Conservation (phyloP, 108 stramenopile species). For the Epithemia pelagica region DNA sequence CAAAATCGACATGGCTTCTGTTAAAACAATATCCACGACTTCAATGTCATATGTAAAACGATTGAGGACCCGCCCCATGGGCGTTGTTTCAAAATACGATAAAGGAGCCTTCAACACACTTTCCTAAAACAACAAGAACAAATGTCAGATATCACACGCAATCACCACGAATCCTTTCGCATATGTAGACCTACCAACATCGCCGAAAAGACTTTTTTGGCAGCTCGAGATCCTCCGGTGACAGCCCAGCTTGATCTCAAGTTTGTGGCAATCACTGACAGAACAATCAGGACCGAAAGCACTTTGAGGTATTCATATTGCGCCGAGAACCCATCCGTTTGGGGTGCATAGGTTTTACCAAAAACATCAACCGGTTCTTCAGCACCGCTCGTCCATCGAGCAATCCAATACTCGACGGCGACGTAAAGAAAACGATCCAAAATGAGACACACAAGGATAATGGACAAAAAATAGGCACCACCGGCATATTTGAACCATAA, state of each 20-base stretch:
- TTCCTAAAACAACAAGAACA: neutral
- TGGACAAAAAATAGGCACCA: slow-evolving; percentile 43
- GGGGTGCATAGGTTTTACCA: slow-evolving; percentile 49
- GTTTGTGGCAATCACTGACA: slow-evolving; percentile 46
- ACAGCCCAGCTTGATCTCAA: slow-evolving; percentile 29
- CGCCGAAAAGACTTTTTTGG: slow-evolving; percentile 25
- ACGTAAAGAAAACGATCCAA: slow-evolving; percentile 76
- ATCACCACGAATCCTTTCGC: slow-evolving; percentile 87
- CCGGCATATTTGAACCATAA: slow-evolving; percentile 82
- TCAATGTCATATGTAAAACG: slow-evolving; percentile 77
- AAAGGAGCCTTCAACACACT: slow-evolving; percentile 54
- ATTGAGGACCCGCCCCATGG: slow-evolving; percentile 83
- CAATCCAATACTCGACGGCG: slow-evolving; percentile 78
- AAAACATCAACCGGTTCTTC: slow-evolving; percentile 33
- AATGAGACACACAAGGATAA: slow-evolving; percentile 38
- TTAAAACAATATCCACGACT: slow-evolving; percentile 66
- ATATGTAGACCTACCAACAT: slow-evolving; percentile 44
- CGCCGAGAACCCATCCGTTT: slow-evolving; percentile 53
- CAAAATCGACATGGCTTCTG: slow-evolving; percentile 65
- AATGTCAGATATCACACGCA: too few species aligned
- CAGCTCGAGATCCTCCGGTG: slow-evolving; percentile 30
- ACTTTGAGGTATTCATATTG: slow-evolving; percentile 58
- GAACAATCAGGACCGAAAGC: slow-evolving; percentile 39
- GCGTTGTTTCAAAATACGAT: slow-evolving; percentile 88
- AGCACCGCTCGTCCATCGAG: slow-evolving; percentile 62